Conservation (phyloP, 805 yeast genomes). For the Myxozyma udenii region DNA sequence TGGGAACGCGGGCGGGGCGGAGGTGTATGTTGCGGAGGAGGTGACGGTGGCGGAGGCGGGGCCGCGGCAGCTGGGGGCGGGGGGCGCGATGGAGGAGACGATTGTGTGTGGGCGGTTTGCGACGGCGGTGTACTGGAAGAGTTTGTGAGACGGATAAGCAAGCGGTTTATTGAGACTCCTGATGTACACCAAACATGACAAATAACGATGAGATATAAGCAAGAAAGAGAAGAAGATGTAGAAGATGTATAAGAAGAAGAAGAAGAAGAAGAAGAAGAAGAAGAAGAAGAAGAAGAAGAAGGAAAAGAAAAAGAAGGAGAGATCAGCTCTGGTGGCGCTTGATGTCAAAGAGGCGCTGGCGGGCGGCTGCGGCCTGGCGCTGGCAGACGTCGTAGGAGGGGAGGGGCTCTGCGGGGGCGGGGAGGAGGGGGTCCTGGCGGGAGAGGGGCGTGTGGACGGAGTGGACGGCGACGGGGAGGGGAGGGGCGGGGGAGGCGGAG, state of each 20-base stretch:
- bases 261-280: not conserved
- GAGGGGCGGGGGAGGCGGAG: not conserved
- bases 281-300: not conserved
- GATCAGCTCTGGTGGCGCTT: constrained; percentile 2
- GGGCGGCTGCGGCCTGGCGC: constrained; percentile 14
- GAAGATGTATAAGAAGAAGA: not conserved
- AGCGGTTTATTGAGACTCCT: not conserved
- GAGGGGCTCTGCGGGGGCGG: constrained; percentile 10
- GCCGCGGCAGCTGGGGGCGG: constrained; percentile 3
- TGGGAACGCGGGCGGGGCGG: constrained; percentile 2
- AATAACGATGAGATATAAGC: not conserved
- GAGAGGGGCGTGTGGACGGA: not conserved
- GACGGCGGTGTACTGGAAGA: constrained; percentile 27
- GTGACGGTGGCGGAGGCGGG: constrained; percentile 16
- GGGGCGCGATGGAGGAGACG: constrained; percentile 8
- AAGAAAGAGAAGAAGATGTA: not conserved
- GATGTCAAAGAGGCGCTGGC: constrained; percentile 15
- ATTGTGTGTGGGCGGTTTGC: constrained; percentile 22
- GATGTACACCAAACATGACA: not conserved
- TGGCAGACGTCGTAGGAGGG: constrained; percentile 23
- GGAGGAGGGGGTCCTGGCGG: too few relatives aligned
- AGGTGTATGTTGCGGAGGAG: constrained; percentile 1
- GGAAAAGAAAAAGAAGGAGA: not conserved
- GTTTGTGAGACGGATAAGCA: not conserved
- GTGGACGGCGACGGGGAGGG: not conserved